These are phyloP conservation scores for Lomentospora prolificans DNA, from an alignment of 2,329 filamentous ascomycete species.

Conservation along the genomic window DNA sequence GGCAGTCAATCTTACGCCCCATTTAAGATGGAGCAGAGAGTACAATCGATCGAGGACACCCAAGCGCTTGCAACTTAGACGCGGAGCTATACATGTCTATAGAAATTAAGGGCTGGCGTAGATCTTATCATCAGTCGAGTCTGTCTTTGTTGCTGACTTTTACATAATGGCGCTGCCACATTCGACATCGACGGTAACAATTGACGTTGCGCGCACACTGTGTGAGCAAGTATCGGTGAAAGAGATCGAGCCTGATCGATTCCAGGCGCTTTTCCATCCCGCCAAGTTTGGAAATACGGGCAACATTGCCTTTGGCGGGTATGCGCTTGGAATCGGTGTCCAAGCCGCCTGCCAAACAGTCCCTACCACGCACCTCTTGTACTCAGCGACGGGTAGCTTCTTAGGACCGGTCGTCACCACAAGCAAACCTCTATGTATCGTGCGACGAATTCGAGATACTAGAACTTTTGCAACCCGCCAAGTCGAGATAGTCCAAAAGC, in stretches of 20 bases:
- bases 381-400: slow-evolving; percentile 35
- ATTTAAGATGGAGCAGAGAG: no score
- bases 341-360: slow-evolving; percentile 30
- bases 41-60: no score
- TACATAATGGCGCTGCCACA: no score
- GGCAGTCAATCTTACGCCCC: no score
- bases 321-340: slow-evolving; percentile 27
- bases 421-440: slow-evolving; percentile 24
- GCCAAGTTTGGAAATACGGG: background rate
- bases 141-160: no score
- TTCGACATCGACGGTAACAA: no score
- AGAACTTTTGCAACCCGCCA: slow-evolving; percentile 36
- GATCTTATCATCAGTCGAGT: no score
- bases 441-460: slow-evolving; percentile 30
- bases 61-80: no score
- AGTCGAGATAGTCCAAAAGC: slow-evolving; percentile 32
- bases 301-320: slow-evolving; percentile 34
- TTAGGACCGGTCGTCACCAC: slow-evolving; percentile 33
- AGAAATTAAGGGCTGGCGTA: no score
- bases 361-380: slow-evolving; percentile 26
- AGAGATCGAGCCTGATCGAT: background rate
- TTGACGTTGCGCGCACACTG: background rate
- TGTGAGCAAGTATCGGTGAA: background rate
- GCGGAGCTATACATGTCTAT: no score
- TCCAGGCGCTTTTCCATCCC: background rate